Conservation (phyloP, 345 rosid genomes). For the Sapria himalayana region DNA sequence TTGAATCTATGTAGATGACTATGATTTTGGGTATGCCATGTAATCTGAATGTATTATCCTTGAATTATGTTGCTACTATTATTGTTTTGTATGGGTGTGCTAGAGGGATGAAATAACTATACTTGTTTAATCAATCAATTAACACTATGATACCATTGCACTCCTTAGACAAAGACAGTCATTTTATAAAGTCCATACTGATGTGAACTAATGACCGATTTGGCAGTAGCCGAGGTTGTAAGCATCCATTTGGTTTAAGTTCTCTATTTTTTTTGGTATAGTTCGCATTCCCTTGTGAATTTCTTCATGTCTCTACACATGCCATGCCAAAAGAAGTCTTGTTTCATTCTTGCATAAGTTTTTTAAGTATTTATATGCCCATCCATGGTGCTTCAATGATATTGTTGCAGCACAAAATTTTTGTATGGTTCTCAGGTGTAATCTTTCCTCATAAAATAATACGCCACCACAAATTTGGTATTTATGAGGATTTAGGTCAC, state of each 20-base stretch:
- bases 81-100: background rate
- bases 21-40: background rate
- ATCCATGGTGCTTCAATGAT: background rate
- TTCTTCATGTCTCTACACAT: background rate
- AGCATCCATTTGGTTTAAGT: background rate
- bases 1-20: background rate
- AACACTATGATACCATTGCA: background rate
- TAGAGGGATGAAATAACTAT: background rate
- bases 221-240: background rate
- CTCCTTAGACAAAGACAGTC: background rate
- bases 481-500: background rate
- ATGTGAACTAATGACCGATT: background rate
- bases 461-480: background rate
- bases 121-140: background rate
- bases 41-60: background rate
- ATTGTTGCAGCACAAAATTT: background rate
- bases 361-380: background rate
- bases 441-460: background rate
- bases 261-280: background rate
- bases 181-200: background rate
- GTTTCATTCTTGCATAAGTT: background rate
- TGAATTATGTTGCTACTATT: background rate
- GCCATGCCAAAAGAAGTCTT: background rate
- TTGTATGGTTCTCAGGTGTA: background rate
- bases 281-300: background rate